Evolutionary conservation across 73 alveolate species (phyloP).

Genomic region (Paramecium pentaurelia): DNA sequence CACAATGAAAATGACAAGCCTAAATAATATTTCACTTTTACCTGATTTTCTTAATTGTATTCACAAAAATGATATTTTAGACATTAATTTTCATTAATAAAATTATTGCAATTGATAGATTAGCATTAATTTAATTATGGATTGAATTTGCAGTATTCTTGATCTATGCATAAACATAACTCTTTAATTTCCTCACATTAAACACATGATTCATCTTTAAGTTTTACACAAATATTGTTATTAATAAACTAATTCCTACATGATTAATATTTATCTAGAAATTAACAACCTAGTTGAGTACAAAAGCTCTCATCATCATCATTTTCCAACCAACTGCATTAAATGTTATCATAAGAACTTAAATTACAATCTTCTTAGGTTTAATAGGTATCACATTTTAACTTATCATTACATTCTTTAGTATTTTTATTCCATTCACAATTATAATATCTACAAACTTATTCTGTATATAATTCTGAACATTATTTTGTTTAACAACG

Average conservation of each 20-base stretch:
- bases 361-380: background rate
- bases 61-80: background rate
- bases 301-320: background rate
- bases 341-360: background rate
- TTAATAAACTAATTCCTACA: background rate
- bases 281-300: background rate
- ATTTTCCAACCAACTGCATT: background rate
- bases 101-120: background rate
- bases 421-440: background rate
- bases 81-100: background rate
- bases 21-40: too few species aligned
- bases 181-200: background rate
- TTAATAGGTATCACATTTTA: background rate
- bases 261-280: too few species aligned
- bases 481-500: background rate
- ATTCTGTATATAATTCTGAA: background rate
- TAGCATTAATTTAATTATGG: background rate
- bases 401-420: background rate
- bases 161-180: background rate
- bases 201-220: background rate
- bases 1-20: background rate
- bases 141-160: background rate
- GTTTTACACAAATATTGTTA: background rate
- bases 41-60: background rate
- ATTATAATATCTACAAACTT: background rate